phyloP scores from a whole-genome alignment of 2,329 filamentous ascomycete genomes.

The Fusarium coffeatum region DNA sequence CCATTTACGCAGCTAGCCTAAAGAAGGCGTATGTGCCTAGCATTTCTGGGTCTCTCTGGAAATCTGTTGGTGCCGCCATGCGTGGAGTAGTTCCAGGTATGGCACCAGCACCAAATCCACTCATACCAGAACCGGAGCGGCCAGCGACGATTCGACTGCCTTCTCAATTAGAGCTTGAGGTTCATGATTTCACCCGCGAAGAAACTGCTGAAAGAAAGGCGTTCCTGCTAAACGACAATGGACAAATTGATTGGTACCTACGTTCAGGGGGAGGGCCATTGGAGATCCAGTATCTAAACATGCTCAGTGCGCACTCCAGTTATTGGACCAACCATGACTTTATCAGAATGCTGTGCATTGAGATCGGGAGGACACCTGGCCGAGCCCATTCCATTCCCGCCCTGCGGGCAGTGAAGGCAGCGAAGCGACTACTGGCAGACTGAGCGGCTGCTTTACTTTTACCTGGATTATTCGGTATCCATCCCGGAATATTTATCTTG shows the following conservation, averaged over 20 bases:
- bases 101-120: slow-evolving; percentile 47
- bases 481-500: not conserved
- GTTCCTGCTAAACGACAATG: slow-evolving; percentile 91
- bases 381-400: slow-evolving; percentile 67
- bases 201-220: slow-evolving; percentile 92
- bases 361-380: slow-evolving; percentile 82
- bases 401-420: slow-evolving; percentile 69
- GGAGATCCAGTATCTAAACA: slow-evolving; percentile 96
- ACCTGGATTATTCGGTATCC: not conserved
- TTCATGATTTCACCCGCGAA: slow-evolving; percentile 92
- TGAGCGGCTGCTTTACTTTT: slow-evolving; percentile 9
- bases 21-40: slow-evolving; percentile 84
- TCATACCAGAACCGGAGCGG: slow-evolving; percentile 50
- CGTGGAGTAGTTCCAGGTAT: slow-evolving; percentile 70
- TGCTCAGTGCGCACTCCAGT: slow-evolving; percentile 93
- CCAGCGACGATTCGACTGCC: slow-evolving; percentile 62
- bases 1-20: slow-evolving; percentile 79
- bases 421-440: slow-evolving; percentile 53
- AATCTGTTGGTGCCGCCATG: slow-evolving; percentile 72
- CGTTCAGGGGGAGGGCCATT: slow-evolving; percentile 85
- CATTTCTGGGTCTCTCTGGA: slow-evolving; percentile 72
- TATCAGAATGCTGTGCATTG: slow-evolving; percentile 87
- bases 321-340: slow-evolving; percentile 94
- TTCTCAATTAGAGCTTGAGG: slow-evolving; percentile 87
- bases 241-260: slow-evolving; percentile 92